These are phyloP conservation scores for Kwoniella newhampshirensis DNA, from an alignment of 768 basidiomycete genomes.

Conservation along the genomic window DNA sequence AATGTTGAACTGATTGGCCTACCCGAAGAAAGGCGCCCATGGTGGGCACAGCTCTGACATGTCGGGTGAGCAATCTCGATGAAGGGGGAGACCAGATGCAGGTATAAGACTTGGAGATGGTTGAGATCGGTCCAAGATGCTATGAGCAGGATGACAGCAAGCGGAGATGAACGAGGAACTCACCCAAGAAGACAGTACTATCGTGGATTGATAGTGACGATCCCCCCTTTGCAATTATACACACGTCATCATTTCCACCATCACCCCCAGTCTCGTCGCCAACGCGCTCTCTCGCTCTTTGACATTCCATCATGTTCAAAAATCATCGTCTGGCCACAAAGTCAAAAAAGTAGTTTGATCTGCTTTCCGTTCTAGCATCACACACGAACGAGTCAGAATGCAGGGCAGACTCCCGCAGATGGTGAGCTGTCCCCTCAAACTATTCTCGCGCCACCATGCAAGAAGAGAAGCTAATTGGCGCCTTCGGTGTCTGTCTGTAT, in stretches of 20 bases:
- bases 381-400: slow-evolving; percentile 37
- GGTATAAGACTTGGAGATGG: not conserved
- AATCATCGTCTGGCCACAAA: not conserved
- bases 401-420: slow-evolving; percentile 49
- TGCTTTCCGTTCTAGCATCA: too few relatives aligned
- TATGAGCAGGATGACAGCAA: not conserved
- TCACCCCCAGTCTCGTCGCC: slow-evolving; percentile 9
- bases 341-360: too few relatives aligned
- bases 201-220: not conserved
- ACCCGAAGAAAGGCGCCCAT: slow-evolving; percentile 94
- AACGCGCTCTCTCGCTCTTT: slow-evolving; percentile 8
- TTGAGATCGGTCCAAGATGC: not conserved
- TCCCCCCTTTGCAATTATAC: too few relatives aligned
- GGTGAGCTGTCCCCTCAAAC: slow-evolving; percentile 30
- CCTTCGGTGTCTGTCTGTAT: too few relatives aligned
- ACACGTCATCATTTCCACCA: not conserved
- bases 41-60: slow-evolving; percentile 69
- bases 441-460: not conserved
- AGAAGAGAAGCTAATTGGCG: too few relatives aligned
- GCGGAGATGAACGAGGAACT: not conserved
- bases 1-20: slow-evolving; percentile 9
- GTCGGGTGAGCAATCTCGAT: not conserved
- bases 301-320: slow-evolving; percentile 22
- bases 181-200: not conserved
- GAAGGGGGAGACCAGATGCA: not conserved